These are phyloP conservation scores for Cardamine resedifolia DNA, from an alignment of 345 rosid species.

Conservation along the genomic window DNA sequence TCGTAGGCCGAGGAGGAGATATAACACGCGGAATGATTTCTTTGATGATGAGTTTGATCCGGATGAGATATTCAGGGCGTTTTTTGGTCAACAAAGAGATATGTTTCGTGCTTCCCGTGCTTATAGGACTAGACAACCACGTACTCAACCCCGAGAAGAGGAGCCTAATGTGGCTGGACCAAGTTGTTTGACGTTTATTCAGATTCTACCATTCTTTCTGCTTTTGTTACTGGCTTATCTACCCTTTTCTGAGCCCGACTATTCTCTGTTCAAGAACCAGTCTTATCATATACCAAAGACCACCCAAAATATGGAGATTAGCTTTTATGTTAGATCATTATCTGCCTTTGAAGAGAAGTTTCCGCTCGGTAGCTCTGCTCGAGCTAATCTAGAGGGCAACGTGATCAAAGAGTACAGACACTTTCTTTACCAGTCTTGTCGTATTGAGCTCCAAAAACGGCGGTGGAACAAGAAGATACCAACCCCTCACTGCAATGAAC, in stretches of 20 bases:
- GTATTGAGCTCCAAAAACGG: constrained; percentile 69
- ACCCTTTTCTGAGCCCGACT: constrained; percentile 75
- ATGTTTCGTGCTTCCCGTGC: constrained; percentile 48
- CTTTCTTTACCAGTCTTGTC: constrained; percentile 69
- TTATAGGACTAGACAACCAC: constrained; percentile 50
- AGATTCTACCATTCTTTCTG: constrained; percentile 70
- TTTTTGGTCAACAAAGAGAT: constrained; percentile 60
- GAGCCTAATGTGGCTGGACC: constrained; percentile 51
- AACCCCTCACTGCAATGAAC: constrained; percentile 72
- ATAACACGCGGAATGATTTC: constrained; percentile 38
- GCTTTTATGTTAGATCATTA: constrained; percentile 69
- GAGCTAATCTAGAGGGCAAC: constrained; percentile 60
- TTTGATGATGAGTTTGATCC: constrained; percentile 71
- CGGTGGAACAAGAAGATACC: constrained; percentile 78
- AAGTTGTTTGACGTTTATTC: constrained; percentile 55
- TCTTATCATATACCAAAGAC: constrained; percentile 63
- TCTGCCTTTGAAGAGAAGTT: constrained; percentile 61
- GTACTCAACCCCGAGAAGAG: constrained; percentile 44
- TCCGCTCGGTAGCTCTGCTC: constrained; percentile 66
- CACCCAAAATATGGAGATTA: constrained; percentile 66
- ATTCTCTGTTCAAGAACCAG: constrained; percentile 61
- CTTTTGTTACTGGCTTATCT: constrained; percentile 72
- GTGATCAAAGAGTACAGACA: constrained; percentile 71
- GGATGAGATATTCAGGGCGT: constrained; percentile 74
- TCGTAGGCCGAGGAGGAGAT: constrained; percentile 66